Evolutionary conservation across 352 stramenopile genomes (phyloP).

Genomic region (Blastocystis sp.): DNA sequence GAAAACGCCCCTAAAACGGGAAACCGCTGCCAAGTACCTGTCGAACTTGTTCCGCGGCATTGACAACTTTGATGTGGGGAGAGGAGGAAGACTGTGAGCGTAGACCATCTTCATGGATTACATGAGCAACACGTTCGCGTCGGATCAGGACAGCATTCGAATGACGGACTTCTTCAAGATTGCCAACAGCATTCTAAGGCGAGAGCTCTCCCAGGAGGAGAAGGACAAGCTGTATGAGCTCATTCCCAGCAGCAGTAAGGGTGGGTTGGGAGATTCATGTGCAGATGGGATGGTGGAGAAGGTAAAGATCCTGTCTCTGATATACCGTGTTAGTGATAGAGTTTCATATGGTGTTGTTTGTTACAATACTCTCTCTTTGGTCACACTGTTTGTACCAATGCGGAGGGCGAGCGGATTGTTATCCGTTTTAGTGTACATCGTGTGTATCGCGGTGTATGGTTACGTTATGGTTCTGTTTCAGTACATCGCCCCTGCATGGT

Average conservation of each 20-base stretch:
- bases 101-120: constrained; percentile 60
- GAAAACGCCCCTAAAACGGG: constrained; percentile 8
- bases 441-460: too few relatives aligned
- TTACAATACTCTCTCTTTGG: constrained; percentile 1
- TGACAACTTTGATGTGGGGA: constrained; percentile 35
- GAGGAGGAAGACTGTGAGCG: too few relatives aligned
- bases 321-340: constrained; percentile 54
- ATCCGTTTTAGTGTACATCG: too few relatives aligned
- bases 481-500: too few relatives aligned
- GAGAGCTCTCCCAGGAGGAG: not conserved
- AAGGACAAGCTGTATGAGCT: constrained; percentile 6
- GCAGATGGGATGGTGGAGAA: constrained; percentile 51
- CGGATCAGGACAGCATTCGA: constrained; percentile 24
- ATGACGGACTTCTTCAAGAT: constrained; percentile 50
- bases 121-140: constrained; percentile 27
- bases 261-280: not conserved
- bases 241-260: not conserved
- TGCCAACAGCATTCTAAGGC: constrained; percentile 18
- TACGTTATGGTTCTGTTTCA: too few relatives aligned
- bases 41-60: constrained; percentile 29
- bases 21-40: constrained; percentile 14
- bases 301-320: constrained; percentile 12
- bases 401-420: too few relatives aligned
- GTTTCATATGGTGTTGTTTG: not conserved
- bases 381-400: too few relatives aligned